Conservation (phyloP, 2,329 filamentous ascomycete species). For the Trichothecium roseum region DNA sequence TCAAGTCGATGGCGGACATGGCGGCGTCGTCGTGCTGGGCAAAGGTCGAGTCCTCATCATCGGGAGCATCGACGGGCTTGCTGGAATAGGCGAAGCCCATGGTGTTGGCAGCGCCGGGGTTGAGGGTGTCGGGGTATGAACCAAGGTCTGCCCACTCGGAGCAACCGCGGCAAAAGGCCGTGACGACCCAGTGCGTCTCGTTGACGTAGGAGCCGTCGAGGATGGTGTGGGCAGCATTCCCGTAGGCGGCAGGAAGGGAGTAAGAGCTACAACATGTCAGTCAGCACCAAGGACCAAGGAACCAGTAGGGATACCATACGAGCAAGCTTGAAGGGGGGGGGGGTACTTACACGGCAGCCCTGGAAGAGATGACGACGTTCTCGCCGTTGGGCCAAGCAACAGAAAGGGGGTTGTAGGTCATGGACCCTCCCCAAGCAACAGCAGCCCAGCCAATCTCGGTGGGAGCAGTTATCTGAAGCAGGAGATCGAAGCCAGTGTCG, state of each 20-base stretch:
- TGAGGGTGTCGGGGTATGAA: constrained; percentile 23
- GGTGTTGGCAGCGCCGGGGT: constrained; percentile 23
- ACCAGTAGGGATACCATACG: not conserved
- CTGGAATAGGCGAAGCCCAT: constrained; percentile 29
- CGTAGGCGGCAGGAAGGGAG: constrained; percentile 19
- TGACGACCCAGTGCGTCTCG: constrained; percentile 23
- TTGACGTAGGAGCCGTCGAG: constrained; percentile 23
- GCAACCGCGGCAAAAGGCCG: constrained; percentile 26
- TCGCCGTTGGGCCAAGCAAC: constrained; percentile 30
- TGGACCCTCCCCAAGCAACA: constrained; percentile 31
- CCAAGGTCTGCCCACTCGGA: constrained; percentile 30
- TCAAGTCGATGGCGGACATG: constrained; percentile 28
- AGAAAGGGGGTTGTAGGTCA: constrained; percentile 32
- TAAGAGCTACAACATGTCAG: constrained; percentile 17
- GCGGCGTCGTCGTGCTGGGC: constrained; percentile 31
- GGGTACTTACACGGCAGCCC: constrained; percentile 23
- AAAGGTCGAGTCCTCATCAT: constrained; percentile 23
- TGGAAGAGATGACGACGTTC: constrained; percentile 22
- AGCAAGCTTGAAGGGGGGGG: constrained; percentile 3
- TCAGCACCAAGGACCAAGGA: not conserved
- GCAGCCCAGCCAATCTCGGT: constrained; percentile 30
- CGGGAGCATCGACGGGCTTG: constrained; percentile 25
- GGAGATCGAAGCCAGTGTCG: constrained; percentile 23
- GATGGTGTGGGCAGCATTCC: constrained; percentile 19
- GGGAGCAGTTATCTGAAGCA: constrained; percentile 31